Evolutionary conservation across 306 rosid species (phyloP), one percentile per base, ranked within the genome.

Genomic region (Medicago lupulina): DNA sequence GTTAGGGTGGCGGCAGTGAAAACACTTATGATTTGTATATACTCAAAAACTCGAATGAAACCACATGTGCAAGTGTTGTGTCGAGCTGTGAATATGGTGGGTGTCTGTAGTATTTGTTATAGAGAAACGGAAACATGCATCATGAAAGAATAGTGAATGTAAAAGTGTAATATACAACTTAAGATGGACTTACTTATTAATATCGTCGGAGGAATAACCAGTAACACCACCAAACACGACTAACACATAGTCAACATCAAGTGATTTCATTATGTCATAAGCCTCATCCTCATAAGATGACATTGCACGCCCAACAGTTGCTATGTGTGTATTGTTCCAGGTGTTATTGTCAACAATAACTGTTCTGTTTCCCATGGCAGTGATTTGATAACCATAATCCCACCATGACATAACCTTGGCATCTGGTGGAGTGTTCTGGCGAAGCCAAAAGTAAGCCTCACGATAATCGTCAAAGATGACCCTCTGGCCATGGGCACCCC

Each of bases 321-420:
- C 99, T 64, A 96, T 96, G 86, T 96, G 99, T 34, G 99, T 96
- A 74, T 96, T 96, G 83, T 96, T 96, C 99, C 99, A 96, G 77
- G 99, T 96, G 85, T 96, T 96, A 81, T 96, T 96, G 86, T 96
- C 99, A 75, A 96, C 99, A 78, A 96, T 96, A 65, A 96, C 98
- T 8, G 99, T 90, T 85, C 99, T 87, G 88, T 96, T 96, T 83
- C 99, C 99, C 99, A 96, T 96, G 39, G 99, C 97, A 21, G 98
- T 92, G 83, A 96, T 96, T 82, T 96, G 99, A 79, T 96, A 96
- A 50, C 99, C 98, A 76, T 96, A 96, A 86, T 96, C 99, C 99
- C 99, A 96, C 99, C 99, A 96, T 58, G 99, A 96, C 99, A 96
- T 96, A 83, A 96, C 93, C 84, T 96, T 96, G 70, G 99, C 98